Conservation (phyloP, 768 basidiomycete genomes). For the Tricholoma furcatifolium region DNA sequence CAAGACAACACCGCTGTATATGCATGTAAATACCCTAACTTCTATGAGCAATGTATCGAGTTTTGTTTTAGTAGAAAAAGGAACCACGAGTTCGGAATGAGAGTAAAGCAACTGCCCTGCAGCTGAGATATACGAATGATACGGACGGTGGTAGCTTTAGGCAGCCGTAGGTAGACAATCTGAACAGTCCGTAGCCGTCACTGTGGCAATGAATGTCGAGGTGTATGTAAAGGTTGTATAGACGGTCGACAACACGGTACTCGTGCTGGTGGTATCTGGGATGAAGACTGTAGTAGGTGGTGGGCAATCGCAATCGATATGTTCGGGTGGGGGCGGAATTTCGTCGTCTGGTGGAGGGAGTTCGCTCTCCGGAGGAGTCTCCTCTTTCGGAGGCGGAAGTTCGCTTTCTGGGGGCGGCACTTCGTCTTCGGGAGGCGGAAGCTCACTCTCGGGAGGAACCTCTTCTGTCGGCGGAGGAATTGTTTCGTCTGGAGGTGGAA, state of each 20-base stretch:
- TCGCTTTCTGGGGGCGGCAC: not conserved
- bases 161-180: not conserved
- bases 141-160: not conserved
- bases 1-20: no score
- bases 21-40: no score
- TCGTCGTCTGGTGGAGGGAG: not conserved
- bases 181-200: not conserved
- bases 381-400: not conserved
- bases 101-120: no score
- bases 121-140: no score
- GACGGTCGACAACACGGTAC: not conserved
- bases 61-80: no score
- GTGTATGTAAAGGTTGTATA: not conserved
- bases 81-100: no score
- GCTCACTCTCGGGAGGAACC: not conserved
- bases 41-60: no score
- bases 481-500: not conserved
- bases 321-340: not conserved
- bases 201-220: not conserved
- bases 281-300: not conserved
- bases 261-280: not conserved
- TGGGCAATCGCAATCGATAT: not conserved
- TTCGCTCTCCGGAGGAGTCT: not conserved
- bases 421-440: not conserved
- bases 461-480: not conserved